Evolutionary conservation across 345 rosid species (phyloP).

Genomic region (Melaleuca quinquenervia): DNA sequence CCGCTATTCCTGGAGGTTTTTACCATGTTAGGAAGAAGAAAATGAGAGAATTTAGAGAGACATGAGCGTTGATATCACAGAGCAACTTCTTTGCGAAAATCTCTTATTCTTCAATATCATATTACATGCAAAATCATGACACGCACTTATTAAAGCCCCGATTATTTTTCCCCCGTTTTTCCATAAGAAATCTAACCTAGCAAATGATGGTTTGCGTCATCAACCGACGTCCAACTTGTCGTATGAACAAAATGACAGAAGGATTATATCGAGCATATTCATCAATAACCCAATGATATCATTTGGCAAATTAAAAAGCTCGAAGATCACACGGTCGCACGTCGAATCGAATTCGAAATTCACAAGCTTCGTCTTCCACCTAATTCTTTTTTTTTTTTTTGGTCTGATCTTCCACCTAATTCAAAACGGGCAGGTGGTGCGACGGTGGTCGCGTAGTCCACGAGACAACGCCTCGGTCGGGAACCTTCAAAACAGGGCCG

Average conservation of each 20-base stretch:
- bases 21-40: no score
- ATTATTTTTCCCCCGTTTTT: accelerated
- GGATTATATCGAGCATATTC: accelerated
- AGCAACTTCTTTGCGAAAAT: no score
- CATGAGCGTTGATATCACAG: no score
- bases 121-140: no score
- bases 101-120: no score
- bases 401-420: no score
- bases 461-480: background rate
- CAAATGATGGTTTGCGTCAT: background rate
- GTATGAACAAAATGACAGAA: accelerated
- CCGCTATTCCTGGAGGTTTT: no score
- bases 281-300: accelerated
- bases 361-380: background rate
- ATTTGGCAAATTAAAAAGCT: accelerated
- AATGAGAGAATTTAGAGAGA: no score
- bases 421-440: background rate
- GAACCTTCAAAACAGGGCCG: background rate
- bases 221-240: background rate
- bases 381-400: no score
- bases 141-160: no score
- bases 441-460: no score
- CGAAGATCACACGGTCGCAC: accelerated
- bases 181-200: background rate
- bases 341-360: background rate